A percentile compares a stretch with the other conserved stretches of the same genome.
Conservation (phyloP, 306 rosid species). For the Amphicarpaea edgeworthii region DNA sequence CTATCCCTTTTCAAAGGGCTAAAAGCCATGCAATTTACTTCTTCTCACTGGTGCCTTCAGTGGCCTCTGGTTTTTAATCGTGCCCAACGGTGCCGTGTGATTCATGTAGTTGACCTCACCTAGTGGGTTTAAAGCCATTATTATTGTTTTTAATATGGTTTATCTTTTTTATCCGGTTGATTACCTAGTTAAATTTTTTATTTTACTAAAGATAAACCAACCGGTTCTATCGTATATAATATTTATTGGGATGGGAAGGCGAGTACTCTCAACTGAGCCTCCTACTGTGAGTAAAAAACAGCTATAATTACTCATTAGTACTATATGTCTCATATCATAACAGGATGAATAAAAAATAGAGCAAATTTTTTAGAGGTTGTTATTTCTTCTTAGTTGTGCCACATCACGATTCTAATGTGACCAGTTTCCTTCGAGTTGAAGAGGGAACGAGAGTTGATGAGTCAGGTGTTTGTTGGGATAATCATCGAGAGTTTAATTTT, state of each 20-base stretch:
- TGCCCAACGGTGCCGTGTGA: neutral
- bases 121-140: conserved; percentile 3
- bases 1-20: neutral
- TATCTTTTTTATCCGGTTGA: conserved; percentile 58
- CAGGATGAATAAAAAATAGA: too few relatives aligned
- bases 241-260: conserved; percentile 57
- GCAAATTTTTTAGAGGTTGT: too few relatives aligned
- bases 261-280: conserved; percentile 46
- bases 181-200: conserved; percentile 37
- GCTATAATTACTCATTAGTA: conserved; percentile 17
- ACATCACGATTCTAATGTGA: too few relatives aligned
- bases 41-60: conserved; percentile 3
- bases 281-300: conserved; percentile 67
- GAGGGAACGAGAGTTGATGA: too few relatives aligned
- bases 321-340: too few relatives aligned
- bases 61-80: conserved; percentile 16
- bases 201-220: conserved; percentile 52
- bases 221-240: conserved; percentile 65
- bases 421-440: too few relatives aligned
- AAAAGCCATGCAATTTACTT: neutral
- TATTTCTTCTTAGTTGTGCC: too few relatives aligned
- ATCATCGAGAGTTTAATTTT: too few relatives aligned
- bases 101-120: neutral
- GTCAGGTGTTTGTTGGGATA: too few relatives aligned
- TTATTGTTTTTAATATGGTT: conserved; percentile 9